phyloP scores from a whole-genome alignment of 2,329 filamentous ascomycete genomes.

The Xylariaceae sp. region DNA sequence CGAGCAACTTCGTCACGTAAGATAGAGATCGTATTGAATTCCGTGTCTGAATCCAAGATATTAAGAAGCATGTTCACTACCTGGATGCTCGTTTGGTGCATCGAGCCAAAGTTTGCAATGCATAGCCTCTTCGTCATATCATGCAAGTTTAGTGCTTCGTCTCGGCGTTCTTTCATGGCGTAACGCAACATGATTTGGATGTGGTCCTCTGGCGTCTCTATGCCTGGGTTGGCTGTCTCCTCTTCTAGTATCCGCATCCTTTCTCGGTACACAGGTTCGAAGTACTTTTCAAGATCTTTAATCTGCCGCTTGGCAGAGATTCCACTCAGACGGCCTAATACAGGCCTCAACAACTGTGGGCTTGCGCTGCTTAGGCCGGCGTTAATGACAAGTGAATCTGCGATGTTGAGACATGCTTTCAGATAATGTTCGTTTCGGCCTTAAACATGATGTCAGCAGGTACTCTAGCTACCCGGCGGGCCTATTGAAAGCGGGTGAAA shows the following conservation, averaged over 20 bases:
- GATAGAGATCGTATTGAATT: constrained; percentile 45
- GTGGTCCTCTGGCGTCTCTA: constrained; percentile 44
- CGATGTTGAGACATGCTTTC: constrained; percentile 18
- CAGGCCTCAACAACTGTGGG: constrained; percentile 17
- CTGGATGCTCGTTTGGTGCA: constrained; percentile 48
- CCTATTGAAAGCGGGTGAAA: neutral
- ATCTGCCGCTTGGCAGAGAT: constrained; percentile 30
- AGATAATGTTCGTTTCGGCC: constrained; percentile 41
- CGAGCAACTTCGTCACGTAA: constrained; percentile 47
- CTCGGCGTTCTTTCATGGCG: constrained; percentile 45
- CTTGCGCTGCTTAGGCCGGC: constrained; percentile 18
- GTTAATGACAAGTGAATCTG: constrained; percentile 21
- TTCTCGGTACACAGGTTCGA: constrained; percentile 33
- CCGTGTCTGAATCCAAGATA: constrained; percentile 47
- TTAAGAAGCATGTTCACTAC: constrained; percentile 51
- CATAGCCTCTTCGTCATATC: constrained; percentile 42
- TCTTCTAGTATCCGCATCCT: constrained; percentile 28
- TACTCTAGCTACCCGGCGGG: neutral
- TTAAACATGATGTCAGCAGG: constrained; percentile 10
- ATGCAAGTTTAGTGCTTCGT: constrained; percentile 42
- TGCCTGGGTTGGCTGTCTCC: constrained; percentile 22
- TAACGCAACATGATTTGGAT: constrained; percentile 51
- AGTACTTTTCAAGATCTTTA: constrained; percentile 35
- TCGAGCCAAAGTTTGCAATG: constrained; percentile 45
- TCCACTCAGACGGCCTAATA: constrained; percentile 23